Evolutionary conservation across 2,329 filamentous ascomycete species (phyloP), one percentile per base, ranked within the genome.

Genomic region (Sporothrix pallida): DNA sequence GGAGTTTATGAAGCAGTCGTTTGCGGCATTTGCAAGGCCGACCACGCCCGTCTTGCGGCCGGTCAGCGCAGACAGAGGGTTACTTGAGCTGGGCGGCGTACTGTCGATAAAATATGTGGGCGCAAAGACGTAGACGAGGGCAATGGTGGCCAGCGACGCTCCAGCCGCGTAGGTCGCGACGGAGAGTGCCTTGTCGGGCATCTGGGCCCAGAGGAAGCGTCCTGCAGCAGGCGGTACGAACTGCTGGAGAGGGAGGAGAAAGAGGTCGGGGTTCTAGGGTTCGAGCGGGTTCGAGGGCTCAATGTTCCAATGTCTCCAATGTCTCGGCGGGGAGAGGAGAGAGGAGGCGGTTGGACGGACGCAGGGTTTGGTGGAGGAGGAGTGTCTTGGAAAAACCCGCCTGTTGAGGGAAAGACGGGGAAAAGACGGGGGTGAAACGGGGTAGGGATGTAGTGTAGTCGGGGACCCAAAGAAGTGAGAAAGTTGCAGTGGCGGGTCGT

Each of bases 1-100:
- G 31, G 94, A 97, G 83, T 99, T 99, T 85, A 98, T 98, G 83
- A 95, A 96, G 85, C 93, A 96, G 82, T 96, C 96, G 83, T 99
- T 99, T 77, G 95, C 96, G 9, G 93, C 91, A 82, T 99, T 99
- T 71, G 87, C 86, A 73, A 98, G 87, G 54, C 96, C 96, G 72
- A 98, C 94, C 60, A 97, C 93, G 74, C 93, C 93, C 80, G 93
- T 95, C 83, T 94, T 96, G 78, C 93, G 90, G 58, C 74, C 74
- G 9, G 78, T 78, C 20, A 81, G 77, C 17, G 79, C 75, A 54
- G 75, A 72, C 13, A 77, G 75, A 13, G 77, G 71, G n/a, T 75
- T 75, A 74, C 77, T 76, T 46, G 78, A 80, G 10, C 83, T 84
- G 72, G 87, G 88, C 75, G 91, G 88, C 73, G 96, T 92, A 80